Percentiles rank a stretch among this genome's conserved stretches.
Evolutionary conservation across 208 protist genomes (phyloP).

Genomic region (Acanthamoeba castellanii): DNA sequence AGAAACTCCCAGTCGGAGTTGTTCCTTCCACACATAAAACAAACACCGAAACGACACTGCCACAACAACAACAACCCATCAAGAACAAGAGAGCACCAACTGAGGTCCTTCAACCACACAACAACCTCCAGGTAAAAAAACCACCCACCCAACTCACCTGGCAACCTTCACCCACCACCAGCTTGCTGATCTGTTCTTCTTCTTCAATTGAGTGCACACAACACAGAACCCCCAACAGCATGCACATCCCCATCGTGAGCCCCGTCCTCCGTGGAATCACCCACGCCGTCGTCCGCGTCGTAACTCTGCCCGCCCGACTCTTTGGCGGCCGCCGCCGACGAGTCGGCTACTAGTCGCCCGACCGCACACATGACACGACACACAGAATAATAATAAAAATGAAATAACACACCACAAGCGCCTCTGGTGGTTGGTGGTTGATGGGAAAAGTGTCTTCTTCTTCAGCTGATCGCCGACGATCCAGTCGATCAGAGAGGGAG

Average conservation of each 20-base stretch:
- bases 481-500: background rate
- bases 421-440: no score
- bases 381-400: background rate
- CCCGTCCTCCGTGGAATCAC: constrained; percentile 30
- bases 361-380: no score
- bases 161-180: background rate
- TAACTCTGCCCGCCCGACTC: background rate
- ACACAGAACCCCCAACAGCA: background rate
- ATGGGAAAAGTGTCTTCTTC: no score
- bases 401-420: background rate
- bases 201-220: no score
- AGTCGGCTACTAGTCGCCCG: background rate
- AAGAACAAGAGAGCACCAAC: background rate
- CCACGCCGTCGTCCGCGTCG: background rate
- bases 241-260: constrained; percentile 41
- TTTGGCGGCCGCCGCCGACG: constrained; percentile 14
- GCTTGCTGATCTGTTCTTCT: no score
- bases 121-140: background rate
- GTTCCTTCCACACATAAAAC: no score
- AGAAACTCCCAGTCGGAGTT: background rate
- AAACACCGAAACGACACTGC: no score
- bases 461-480: no score
- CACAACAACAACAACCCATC: background rate
- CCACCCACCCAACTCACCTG: background rate
- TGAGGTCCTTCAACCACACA: background rate